Percentiles rank a stretch among this genome's conserved stretches.
Conservation (phyloP, 1,139 yeast species). For the Hanseniaspora gamundiae region DNA sequence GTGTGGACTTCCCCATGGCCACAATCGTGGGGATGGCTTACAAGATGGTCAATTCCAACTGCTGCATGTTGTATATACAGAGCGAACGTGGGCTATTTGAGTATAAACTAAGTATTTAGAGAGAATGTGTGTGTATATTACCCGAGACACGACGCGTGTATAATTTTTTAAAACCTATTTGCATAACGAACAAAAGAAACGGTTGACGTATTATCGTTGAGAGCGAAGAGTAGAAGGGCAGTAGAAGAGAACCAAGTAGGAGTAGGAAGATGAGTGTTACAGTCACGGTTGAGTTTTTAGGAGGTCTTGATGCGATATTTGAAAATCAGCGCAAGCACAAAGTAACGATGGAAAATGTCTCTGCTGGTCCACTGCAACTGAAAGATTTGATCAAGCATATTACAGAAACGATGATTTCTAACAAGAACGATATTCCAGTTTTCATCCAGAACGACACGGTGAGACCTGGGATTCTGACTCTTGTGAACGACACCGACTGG, state of each 20-base stretch:
- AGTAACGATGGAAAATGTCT: conserved; percentile 22
- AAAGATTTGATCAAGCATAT: conserved; percentile 47
- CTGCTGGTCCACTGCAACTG: conserved; percentile 33
- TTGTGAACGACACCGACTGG: conserved; percentile 95
- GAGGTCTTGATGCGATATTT: conserved; percentile 63
- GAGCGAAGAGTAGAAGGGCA: too few species aligned
- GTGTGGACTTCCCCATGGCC: background rate
- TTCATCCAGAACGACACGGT: conserved; percentile 71
- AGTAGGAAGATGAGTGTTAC: conserved; percentile 18
- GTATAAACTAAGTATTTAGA: background rate
- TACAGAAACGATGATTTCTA: conserved; percentile 41
- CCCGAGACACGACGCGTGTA: background rate
- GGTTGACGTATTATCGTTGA: too few species aligned
- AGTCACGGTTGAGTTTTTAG: conserved; percentile 38
- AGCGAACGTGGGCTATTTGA: background rate
- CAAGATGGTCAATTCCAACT: background rate
- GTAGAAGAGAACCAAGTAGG: background rate
- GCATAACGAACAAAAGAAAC: background rate
- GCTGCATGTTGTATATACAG: background rate
- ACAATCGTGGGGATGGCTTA: background rate
- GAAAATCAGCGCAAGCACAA: conserved; percentile 38
- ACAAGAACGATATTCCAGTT: conserved; percentile 55
- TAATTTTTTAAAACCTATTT: background rate
- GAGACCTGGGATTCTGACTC: conserved; percentile 84
- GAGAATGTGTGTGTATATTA: background rate